Percentiles rank a stretch among this genome's conserved stretches.
phyloP scores from a whole-genome alignment of 345 rosid genomes.

The Microcos paniculata region DNA sequence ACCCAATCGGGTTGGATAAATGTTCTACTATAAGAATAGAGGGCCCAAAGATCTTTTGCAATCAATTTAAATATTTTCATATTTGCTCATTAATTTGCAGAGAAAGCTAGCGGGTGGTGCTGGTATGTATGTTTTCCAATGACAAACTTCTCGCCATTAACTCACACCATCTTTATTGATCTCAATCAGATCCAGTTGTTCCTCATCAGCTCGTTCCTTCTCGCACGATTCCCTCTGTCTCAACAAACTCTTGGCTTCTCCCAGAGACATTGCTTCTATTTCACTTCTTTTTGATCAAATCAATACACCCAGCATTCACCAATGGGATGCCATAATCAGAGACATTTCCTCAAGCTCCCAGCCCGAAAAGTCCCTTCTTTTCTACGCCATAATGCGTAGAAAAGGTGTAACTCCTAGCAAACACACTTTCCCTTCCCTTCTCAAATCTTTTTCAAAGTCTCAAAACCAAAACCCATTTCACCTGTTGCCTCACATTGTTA shows the following conservation, averaged over 20 bases:
- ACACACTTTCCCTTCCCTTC: slow-evolving; percentile 37
- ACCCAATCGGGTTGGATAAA: too few species aligned
- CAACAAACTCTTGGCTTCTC: slow-evolving; percentile 5
- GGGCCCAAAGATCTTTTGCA: too few species aligned
- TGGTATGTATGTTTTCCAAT: background rate
- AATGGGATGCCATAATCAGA: slow-evolving; percentile 33
- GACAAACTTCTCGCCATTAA: background rate
- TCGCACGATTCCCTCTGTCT: slow-evolving; percentile 2
- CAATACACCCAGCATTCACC: background rate
- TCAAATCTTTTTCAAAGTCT: slow-evolving; percentile 27
- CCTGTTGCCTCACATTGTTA: slow-evolving; percentile 26
- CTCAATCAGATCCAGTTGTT: slow-evolving; percentile 13
- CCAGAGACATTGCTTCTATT: slow-evolving; percentile 2
- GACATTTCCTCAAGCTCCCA: slow-evolving; percentile 23
- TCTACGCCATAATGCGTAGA: slow-evolving; percentile 28
- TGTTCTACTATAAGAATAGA: too few species aligned
- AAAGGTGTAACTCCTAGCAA: slow-evolving; percentile 17
- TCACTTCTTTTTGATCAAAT: slow-evolving; percentile 9
- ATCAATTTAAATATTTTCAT: too few species aligned
- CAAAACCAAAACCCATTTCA: slow-evolving; percentile 26
- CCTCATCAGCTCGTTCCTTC: slow-evolving; percentile 12
- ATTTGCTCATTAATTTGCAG: too few species aligned
- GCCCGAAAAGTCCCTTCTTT: slow-evolving; percentile 21
- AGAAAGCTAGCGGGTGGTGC: too few species aligned
- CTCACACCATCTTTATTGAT: background rate